Base-by-base conservation (phyloP, 1,284 basidiomycete genomes). In the Cystobasidium sp. region DNA sequence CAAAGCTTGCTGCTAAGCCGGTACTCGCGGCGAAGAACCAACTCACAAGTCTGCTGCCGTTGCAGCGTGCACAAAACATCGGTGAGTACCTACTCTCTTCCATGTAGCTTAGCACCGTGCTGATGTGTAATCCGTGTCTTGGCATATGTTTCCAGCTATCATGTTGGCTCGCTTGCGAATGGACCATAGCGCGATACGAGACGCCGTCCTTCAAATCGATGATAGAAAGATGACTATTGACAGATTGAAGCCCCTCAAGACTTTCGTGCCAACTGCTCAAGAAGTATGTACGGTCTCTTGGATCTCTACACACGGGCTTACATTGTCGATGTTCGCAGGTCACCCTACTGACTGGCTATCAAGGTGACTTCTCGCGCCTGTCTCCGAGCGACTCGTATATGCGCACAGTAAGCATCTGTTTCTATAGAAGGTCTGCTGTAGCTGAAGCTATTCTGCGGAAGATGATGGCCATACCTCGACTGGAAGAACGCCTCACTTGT, bases 361-460 rank as follows among this genome's bases (percentile, higher is more conserved):
- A 85, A 0, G 89, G 92, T 75, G 76, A 75, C 22, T 39, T 75
- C 10, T 14, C 62, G 18, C 41, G 16, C 7, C 75, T 79, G 84
- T 89, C 20, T 85, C 84, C 73, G 89, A 90, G 81, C 85, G 94
- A 97, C 80, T 90, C 90, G 80, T 95, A 91, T 82, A 91, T 94
- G 80, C 84, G 85, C 72, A 87, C 91, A 85, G 91, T 91, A 74
- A 76, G 83, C 31, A 31, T 2, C 1, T 31, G 2, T 31, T 31
- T 2, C 5, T 1, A 31, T 31, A 31, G 1, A 31, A 31, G 31
- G 31, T 31, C 31, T 1, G 31, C 31, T 31, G 31, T 31, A 31
- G 5, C 31, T 31, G 31, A 31, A 31, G 31, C 31, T 5, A 5
- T 43, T 4, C 39, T 22, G 18, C 37, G 14, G 4, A 22, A 94